Evolutionary conservation across 176 grass and related monocot species (phyloP).

Genomic region (Stipa capillata): DNA sequence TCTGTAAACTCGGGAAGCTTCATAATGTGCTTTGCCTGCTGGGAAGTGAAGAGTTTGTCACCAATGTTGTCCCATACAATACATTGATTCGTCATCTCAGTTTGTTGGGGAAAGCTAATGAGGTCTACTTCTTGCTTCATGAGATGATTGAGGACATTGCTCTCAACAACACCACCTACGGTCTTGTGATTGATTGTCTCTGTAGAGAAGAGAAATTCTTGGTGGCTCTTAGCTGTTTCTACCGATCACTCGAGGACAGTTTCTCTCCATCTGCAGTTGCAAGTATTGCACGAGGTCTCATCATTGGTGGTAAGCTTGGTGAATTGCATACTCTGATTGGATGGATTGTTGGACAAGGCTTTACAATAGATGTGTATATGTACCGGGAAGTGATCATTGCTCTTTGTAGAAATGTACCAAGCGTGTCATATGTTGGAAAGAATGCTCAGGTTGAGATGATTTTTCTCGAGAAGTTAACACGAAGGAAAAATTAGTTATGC

Average conservation of each 20-base stretch:
- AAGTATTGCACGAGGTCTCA: conserved; percentile 47
- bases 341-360: conserved; percentile 51
- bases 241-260: conserved; percentile 38
- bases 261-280: conserved; percentile 32
- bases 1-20: conserved; percentile 55
- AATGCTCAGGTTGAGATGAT: conserved; percentile 55
- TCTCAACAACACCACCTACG: conserved; percentile 47
- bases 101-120: conserved; percentile 26
- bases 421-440: conserved; percentile 57
- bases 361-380: conserved; percentile 49
- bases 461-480: conserved; percentile 12
- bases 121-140: conserved; percentile 42
- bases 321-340: conserved; percentile 46
- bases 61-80: conserved; percentile 58
- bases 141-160: conserved; percentile 47
- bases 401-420: conserved; percentile 82
- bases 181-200: conserved; percentile 55
- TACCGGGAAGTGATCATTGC: conserved; percentile 44
- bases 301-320: conserved; percentile 39
- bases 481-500: conserved; percentile 3
- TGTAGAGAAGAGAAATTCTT: conserved; percentile 54
- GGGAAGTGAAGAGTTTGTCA: conserved; percentile 44
- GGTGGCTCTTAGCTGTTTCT: conserved; percentile 53
- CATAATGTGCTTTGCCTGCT: conserved; percentile 37
- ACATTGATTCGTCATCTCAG: conserved; percentile 62